Evolutionary conservation across 805 yeast genomes (phyloP).

Genomic region (Lipomyces sp.): DNA sequence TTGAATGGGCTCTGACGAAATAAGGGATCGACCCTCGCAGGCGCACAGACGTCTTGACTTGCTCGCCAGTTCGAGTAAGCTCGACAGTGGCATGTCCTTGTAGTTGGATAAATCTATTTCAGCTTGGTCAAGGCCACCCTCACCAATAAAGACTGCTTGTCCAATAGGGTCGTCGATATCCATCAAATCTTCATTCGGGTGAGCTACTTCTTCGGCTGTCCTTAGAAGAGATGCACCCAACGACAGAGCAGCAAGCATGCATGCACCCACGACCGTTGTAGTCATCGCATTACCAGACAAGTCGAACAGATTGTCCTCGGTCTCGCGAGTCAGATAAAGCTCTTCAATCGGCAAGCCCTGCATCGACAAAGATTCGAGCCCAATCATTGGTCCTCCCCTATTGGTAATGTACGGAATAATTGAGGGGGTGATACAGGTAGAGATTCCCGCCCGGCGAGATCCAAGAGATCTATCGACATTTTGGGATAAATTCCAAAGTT

Average conservation of each 20-base stretch:
- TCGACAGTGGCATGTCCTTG: background rate
- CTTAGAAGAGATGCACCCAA: background rate
- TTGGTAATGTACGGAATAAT: slow-evolving; percentile 17
- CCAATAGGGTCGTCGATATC: background rate
- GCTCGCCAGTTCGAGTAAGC: background rate
- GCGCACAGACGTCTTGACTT: slow-evolving; percentile 8
- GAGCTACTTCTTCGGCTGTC: background rate
- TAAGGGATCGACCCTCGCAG: slow-evolving; percentile 8
- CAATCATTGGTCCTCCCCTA: slow-evolving; percentile 21
- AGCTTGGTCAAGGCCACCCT: background rate
- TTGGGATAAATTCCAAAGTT: slow-evolving; percentile 17
- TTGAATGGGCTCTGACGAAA: slow-evolving; percentile 2
- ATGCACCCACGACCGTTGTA: slow-evolving; percentile 14
- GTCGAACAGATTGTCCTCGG: slow-evolving; percentile 14
- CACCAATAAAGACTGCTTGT: slow-evolving; percentile 6
- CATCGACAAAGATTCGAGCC: slow-evolving; percentile 18
- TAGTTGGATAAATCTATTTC: slow-evolving; percentile 3
- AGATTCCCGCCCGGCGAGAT: slow-evolving; percentile 6
- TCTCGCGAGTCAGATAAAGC: slow-evolving; percentile 12
- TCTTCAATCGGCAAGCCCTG: slow-evolving; percentile 18
- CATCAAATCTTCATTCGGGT: background rate
- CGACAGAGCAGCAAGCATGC: slow-evolving; percentile 9
- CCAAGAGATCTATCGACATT: slow-evolving; percentile 15
- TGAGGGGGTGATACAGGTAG: slow-evolving; percentile 17
- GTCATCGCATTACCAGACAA: slow-evolving; percentile 21